A percentile compares a stretch with the other conserved stretches of the same genome.
These are phyloP conservation scores for Thermomucor indicae-seudaticae DNA, from an alignment of 371 early-diverging fungal genomes.

Conservation along the genomic window DNA sequence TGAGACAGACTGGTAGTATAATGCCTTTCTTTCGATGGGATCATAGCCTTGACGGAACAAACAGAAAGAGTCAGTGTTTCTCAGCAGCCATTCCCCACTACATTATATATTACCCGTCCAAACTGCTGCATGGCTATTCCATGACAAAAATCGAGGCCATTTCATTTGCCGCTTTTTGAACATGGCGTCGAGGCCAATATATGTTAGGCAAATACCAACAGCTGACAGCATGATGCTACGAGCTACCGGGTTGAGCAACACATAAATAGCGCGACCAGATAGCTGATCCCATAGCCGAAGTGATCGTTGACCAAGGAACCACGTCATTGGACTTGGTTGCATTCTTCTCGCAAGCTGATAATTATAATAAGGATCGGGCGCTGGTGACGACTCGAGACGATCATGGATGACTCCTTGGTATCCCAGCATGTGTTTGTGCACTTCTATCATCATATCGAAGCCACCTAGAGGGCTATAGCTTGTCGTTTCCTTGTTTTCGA, in stretches of 20 bases:
- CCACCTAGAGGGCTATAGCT: conserved; percentile 9
- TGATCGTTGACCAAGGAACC: conserved; percentile 14
- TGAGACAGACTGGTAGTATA: conserved; percentile 19
- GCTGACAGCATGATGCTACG: conserved; percentile 8
- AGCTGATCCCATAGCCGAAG: conserved; percentile 22
- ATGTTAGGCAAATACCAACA: background rate
- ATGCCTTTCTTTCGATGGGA: conserved; percentile 3
- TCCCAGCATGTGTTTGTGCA: conserved; percentile 24
- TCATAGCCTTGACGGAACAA: too few species aligned
- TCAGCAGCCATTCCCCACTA: background rate
- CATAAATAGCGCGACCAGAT: conserved; percentile 16
- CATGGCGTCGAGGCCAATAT: conserved; percentile 12
- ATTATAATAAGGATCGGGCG: background rate
- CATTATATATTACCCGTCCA: background rate
- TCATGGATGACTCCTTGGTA: conserved; percentile 18
- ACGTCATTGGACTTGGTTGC: conserved; percentile 7
- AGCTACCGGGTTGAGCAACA: conserved; percentile 21
- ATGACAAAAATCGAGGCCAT: background rate
- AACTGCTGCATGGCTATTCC: background rate
- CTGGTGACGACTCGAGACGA: conserved; percentile 9
- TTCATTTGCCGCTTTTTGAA: conserved; percentile 26
- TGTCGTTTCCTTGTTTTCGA: conserved; percentile 11
- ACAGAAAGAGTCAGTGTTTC: too few species aligned
- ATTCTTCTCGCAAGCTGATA: background rate
- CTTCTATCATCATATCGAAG: conserved; percentile 19